phyloP scores from a whole-genome alignment of 2,329 filamentous ascomycete genomes.

The Calonectria pseudoreteaudii region DNA sequence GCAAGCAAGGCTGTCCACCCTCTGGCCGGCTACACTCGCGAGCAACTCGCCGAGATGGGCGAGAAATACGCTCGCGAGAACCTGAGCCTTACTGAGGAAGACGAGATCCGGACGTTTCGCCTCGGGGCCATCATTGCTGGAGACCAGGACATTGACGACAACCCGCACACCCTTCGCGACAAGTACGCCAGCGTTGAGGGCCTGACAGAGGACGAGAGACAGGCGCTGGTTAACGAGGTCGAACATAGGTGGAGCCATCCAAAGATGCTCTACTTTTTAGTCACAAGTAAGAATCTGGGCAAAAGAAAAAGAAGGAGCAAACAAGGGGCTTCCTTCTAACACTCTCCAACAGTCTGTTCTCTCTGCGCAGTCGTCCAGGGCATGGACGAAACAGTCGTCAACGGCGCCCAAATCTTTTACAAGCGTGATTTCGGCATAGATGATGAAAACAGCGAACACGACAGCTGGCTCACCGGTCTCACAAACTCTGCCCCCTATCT shows the following conservation, averaged over 20 bases:
- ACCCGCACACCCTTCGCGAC: conserved; percentile 26
- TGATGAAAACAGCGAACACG: conserved; percentile 56
- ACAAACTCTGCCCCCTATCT: conserved; percentile 73
- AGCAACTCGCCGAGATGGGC: conserved; percentile 66
- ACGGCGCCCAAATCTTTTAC: conserved; percentile 75
- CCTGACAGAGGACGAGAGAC: conserved; percentile 68
- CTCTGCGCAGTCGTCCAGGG: conserved; percentile 69
- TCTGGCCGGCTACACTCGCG: conserved; percentile 52
- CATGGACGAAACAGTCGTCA: conserved; percentile 73
- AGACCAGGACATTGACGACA: conserved; percentile 52
- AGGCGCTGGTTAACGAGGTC: conserved; percentile 69
- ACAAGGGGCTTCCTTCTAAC: not conserved
- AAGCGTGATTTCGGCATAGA: conserved; percentile 70
- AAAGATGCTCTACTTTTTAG: conserved; percentile 72
- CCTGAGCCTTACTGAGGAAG: conserved; percentile 65
- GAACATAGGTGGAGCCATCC: conserved; percentile 78
- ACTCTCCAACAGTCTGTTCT: conserved; percentile 62
- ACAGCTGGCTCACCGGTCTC: conserved; percentile 71
- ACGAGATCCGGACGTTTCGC: conserved; percentile 69
- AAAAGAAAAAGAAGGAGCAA: not conserved
- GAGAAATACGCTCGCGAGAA: conserved; percentile 66
- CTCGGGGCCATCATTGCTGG: conserved; percentile 70
- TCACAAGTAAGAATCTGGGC: conserved; percentile 55
- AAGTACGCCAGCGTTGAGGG: conserved; percentile 62
- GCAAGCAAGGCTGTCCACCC: conserved; percentile 45